Conservation (phyloP, 1,284 basidiomycete species). For the Farysia itapuensis region DNA sequence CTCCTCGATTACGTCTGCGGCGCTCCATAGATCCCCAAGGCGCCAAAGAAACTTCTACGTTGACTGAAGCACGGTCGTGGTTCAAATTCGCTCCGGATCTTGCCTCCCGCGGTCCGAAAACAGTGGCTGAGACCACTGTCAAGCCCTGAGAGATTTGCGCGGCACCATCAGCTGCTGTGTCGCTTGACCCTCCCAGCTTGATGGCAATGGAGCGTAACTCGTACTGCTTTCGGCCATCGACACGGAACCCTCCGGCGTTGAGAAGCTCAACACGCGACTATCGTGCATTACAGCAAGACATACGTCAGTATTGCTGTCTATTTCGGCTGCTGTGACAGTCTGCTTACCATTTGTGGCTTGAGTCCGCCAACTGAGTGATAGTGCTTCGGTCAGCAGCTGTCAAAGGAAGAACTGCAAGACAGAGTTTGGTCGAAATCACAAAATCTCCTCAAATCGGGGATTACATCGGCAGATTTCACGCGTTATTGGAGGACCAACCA, state of each 20-base stretch:
- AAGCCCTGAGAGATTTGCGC: slow-evolving; percentile 84
- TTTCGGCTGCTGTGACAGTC: too few relatives aligned
- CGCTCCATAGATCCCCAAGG: slow-evolving; percentile 81
- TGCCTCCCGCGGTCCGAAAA: slow-evolving; percentile 89
- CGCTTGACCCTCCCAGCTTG: slow-evolving; percentile 64
- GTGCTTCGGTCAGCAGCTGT: too few relatives aligned
- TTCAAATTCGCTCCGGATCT: slow-evolving; percentile 54
- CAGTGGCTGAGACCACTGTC: slow-evolving; percentile 80
- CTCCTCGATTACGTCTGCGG: slow-evolving; percentile 69
- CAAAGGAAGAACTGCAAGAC: too few relatives aligned
- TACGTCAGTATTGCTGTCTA: too few relatives aligned
- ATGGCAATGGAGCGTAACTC: slow-evolving; percentile 83
- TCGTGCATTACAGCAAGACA: too few relatives aligned
- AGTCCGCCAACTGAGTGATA: too few relatives aligned
- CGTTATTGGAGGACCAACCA: too few relatives aligned
- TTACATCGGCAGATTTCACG: too few relatives aligned
- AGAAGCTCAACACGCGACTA: slow-evolving; percentile 82
- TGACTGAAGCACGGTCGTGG: slow-evolving; percentile 65
- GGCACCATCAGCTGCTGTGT: slow-evolving; percentile 74
- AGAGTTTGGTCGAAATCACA: too few relatives aligned
- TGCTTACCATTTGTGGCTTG: too few relatives aligned
- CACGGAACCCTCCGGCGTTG: slow-evolving; percentile 77
- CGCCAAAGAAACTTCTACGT: slow-evolving; percentile 66
- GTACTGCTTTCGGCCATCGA: slow-evolving; percentile 84
- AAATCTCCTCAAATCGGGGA: too few relatives aligned